Evolutionary conservation across 192 early-diverging fungal genomes (phyloP).

Genomic region (Gonapodya prolifera): DNA sequence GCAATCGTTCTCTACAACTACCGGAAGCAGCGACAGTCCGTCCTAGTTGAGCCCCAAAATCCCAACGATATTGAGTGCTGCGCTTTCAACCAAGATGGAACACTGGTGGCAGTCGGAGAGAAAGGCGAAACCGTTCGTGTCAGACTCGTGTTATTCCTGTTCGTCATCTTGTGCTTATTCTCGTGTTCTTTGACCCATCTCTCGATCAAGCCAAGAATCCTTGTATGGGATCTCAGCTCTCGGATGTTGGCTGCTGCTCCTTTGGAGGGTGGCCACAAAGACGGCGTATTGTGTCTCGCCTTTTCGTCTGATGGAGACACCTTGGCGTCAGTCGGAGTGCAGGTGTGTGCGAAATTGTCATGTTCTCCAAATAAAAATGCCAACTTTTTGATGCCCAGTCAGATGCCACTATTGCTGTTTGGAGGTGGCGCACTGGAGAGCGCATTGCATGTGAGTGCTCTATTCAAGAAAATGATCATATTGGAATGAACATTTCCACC

Average conservation of each 20-base stretch:
- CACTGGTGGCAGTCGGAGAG: conserved; percentile 64
- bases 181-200: conserved; percentile 23
- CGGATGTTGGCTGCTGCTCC: conserved; percentile 41
- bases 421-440: conserved; percentile 58
- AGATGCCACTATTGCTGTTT: conserved; percentile 70
- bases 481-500: conserved; percentile 7
- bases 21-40: conserved; percentile 12
- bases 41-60: conserved; percentile 16
- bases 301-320: conserved; percentile 60
- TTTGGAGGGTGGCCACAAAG: conserved; percentile 66
- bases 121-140: conserved; percentile 21
- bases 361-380: not conserved
- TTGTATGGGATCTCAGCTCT: conserved; percentile 55
- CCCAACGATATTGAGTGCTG: conserved; percentile 61
- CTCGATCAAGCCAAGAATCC: conserved; percentile 67
- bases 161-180: not conserved
- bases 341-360: conserved; percentile 26
- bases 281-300: conserved; percentile 49
- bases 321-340: conserved; percentile 62
- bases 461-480: conserved; percentile 28
- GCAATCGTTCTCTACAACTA: conserved; percentile 64
- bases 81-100: conserved; percentile 53
- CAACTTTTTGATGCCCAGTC: conserved; percentile 27
- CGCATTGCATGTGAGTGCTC: conserved; percentile 50
- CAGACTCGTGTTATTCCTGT: not conserved